Evolutionary conservation across 495 filamentous ascomycete genomes (phyloP).

Genomic region (Amphirosellinia nigrospora): DNA sequence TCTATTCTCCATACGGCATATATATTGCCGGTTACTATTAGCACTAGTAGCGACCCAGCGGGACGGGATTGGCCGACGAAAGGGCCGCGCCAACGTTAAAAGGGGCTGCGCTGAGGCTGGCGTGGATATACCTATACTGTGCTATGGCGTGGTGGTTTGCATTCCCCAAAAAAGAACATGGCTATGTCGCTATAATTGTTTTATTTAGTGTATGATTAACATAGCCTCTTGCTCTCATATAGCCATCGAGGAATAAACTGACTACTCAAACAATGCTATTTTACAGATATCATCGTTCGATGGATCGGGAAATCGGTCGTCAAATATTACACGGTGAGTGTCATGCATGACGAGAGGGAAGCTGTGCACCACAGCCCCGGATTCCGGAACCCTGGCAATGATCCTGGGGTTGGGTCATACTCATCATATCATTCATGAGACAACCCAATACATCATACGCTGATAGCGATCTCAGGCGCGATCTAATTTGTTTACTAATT

Average conservation of each 20-base stretch:
- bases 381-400: not conserved
- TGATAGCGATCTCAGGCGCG: not conserved
- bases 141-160: not conserved
- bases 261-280: no score
- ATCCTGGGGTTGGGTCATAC: not conserved
- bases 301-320: not conserved
- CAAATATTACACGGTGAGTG: not conserved
- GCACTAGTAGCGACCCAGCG: constrained; percentile 22
- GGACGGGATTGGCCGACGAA: constrained; percentile 17
- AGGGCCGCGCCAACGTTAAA: not conserved
- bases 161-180: not conserved
- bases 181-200: not conserved
- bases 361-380: not conserved
- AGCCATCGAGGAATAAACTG: no score
- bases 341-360: not conserved
- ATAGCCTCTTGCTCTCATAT: not conserved
- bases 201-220: not conserved
- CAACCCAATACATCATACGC: not conserved
- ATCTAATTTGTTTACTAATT: not conserved
- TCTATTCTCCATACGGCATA: not conserved
- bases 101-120: constrained; percentile 42
- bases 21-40: not conserved
- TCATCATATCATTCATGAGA: not conserved
- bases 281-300: not conserved
- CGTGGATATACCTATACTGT: no score